Conservation (phyloP, 108 stramenopile species). For the Fistulifera pelliculosa region DNA sequence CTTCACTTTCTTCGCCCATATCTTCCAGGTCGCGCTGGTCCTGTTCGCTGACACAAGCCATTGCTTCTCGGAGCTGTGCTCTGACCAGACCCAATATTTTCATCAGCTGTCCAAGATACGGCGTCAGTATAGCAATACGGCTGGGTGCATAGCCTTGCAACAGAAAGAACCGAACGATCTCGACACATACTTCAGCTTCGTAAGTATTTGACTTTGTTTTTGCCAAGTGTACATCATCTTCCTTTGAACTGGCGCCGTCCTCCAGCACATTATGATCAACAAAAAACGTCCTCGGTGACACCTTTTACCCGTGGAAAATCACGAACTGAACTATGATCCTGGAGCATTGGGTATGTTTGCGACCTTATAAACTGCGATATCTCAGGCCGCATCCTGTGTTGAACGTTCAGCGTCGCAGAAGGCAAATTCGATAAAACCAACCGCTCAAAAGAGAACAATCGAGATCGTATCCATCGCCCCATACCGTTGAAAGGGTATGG, state of each 20-base stretch:
- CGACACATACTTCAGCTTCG: slow-evolving; percentile 29
- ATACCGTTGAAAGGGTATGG: slow-evolving; percentile 41
- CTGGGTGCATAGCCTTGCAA: slow-evolving; percentile 35
- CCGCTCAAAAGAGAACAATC: slow-evolving; percentile 54
- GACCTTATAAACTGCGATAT: slow-evolving; percentile 29
- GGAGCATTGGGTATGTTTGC: slow-evolving; percentile 34
- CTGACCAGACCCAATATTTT: slow-evolving; percentile 18
- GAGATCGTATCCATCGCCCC: slow-evolving; percentile 40
- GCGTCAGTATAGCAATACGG: slow-evolving; percentile 33
- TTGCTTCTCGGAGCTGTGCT: slow-evolving; percentile 17
- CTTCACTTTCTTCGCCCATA: slow-evolving; percentile 9
- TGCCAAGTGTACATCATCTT: slow-evolving; percentile 8
- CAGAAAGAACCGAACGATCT: slow-evolving; percentile 36
- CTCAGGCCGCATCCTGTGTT: slow-evolving; percentile 39
- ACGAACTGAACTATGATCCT: slow-evolving; percentile 29
- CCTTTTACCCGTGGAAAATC: slow-evolving; percentile 24
- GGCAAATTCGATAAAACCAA: slow-evolving; percentile 26
- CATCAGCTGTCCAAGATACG: slow-evolving; percentile 40
- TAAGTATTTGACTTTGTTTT: slow-evolving; percentile 30
- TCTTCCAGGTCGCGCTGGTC: slow-evolving; percentile 17
- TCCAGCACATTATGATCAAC: slow-evolving; percentile 28
- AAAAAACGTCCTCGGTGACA: slow-evolving; percentile 26
- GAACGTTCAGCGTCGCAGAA: slow-evolving; percentile 26
- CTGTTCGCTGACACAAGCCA: slow-evolving; percentile 24
- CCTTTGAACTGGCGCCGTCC: slow-evolving; percentile 11